phyloP scores from a whole-genome alignment of 2,329 filamentous ascomycete genomes.

The Orbilia brochopaga region DNA sequence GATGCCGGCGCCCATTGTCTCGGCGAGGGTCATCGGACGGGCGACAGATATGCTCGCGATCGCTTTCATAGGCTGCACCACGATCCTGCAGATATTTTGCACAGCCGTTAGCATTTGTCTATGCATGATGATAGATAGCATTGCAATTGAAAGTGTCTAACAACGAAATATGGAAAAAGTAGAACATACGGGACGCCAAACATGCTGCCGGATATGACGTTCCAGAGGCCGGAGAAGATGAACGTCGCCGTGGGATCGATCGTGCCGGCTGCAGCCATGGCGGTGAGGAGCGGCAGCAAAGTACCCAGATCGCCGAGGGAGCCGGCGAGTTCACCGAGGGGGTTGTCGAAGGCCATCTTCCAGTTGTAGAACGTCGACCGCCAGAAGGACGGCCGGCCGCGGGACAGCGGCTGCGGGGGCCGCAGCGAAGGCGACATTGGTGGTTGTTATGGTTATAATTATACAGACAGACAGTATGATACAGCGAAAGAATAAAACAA shows the following conservation, averaged over 20 bases:
- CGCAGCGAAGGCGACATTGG: conserved; percentile 28
- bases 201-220: conserved; percentile 77
- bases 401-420: conserved; percentile 47
- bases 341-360: conserved; percentile 63
- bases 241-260: conserved; percentile 84
- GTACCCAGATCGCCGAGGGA: conserved; percentile 63
- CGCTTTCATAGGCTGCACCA: conserved; percentile 70
- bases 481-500: too few relatives aligned
- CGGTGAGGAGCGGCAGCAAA: conserved; percentile 56
- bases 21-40: conserved; percentile 68
- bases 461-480: conserved; percentile 13
- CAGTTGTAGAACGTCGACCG: conserved; percentile 52
- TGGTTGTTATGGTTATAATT: conserved; percentile 13
- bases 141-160: neutral
- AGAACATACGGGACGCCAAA: conserved; percentile 77
- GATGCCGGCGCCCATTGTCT: conserved; percentile 82
- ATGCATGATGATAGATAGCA: neutral
- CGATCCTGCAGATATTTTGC: conserved; percentile 27
- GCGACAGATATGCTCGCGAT: conserved; percentile 89
- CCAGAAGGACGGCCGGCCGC: conserved; percentile 46
- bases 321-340: conserved; percentile 80
- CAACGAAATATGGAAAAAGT: neutral
- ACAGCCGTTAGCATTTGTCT: conserved; percentile 7
- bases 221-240: conserved; percentile 85
- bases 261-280: conserved; percentile 76